These are phyloP conservation scores for Pezizomycotina sp. DNA, from an alignment of 2,329 filamentous ascomycete species.

Conservation along the genomic window DNA sequence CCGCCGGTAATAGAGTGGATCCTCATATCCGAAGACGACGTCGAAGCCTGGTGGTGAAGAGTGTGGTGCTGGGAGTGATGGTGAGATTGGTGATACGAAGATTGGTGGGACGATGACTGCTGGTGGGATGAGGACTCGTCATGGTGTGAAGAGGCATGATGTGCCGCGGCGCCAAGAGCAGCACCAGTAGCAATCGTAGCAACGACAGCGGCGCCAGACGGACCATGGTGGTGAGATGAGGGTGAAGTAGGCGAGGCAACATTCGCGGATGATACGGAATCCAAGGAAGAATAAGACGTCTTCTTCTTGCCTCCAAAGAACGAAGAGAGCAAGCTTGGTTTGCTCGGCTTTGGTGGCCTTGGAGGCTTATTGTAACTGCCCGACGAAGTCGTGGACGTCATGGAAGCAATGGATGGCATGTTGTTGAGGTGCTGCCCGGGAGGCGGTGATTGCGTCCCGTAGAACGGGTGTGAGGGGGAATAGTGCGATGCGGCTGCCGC, in stretches of 20 bases:
- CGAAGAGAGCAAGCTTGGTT: constrained; percentile 11
- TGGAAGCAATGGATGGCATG: constrained; percentile 7
- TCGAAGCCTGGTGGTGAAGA: constrained; percentile 6
- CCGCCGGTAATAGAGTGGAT: constrained; percentile 15
- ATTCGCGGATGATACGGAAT: too few species aligned
- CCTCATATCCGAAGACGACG: constrained; percentile 11
- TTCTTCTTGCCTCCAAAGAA: constrained; percentile 11
- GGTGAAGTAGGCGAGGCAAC: too few species aligned
- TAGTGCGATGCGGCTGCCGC: constrained; percentile 6
- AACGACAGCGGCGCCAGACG: constrained; percentile 8
- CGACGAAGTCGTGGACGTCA: constrained; percentile 4
- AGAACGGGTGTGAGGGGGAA: constrained; percentile 16
- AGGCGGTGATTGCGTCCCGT: constrained; percentile 7
- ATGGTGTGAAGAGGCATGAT: constrained; percentile 9
- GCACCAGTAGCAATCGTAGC: constrained; percentile 16
- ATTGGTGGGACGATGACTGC: too few species aligned
- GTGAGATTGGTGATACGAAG: too few species aligned
- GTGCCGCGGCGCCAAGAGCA: constrained; percentile 8
- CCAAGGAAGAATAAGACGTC: too few species aligned
- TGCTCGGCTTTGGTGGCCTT: constrained; percentile 10
- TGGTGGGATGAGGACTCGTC: too few species aligned
- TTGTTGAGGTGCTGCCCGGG: constrained; percentile 2
- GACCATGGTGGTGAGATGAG: constrained; percentile 7
- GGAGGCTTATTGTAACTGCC: constrained; percentile 4
- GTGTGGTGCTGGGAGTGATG: constrained; percentile 17